Percentiles rank a stretch among this genome's conserved stretches.
phyloP scores from a whole-genome alignment of 1,284 basidiomycete genomes.

The Marasmius tenuissimus region DNA sequence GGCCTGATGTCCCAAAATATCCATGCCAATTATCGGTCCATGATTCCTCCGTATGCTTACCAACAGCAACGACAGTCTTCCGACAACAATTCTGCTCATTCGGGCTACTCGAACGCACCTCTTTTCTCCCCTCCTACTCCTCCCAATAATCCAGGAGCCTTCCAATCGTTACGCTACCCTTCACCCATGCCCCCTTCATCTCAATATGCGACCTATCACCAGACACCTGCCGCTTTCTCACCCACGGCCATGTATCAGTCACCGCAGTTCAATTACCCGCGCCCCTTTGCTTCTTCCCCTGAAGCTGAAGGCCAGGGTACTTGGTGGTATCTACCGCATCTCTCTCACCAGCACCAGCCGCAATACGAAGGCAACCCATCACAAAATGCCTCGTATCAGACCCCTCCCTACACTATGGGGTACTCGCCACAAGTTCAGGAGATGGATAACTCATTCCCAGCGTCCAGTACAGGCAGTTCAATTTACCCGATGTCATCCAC shows the following conservation, averaged over 20 bases:
- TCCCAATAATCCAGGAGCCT: constrained; percentile 33
- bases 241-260: constrained; percentile 35
- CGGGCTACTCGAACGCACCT: constrained; percentile 19
- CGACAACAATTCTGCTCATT: constrained; percentile 29
- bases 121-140: constrained; percentile 26
- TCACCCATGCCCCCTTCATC: constrained; percentile 31
- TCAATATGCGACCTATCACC: constrained; percentile 29
- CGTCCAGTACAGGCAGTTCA: constrained; percentile 28
- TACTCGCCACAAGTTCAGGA: constrained; percentile 27
- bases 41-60: constrained; percentile 33
- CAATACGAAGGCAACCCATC: constrained; percentile 21
- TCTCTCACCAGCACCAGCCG: constrained; percentile 15
- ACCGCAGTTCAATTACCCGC: constrained; percentile 36
- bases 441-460: constrained; percentile 5
- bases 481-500: constrained; percentile 53
- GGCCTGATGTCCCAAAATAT: constrained; percentile 32
- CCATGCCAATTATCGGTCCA: constrained; percentile 33
- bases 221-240: constrained; percentile 38
- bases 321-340: constrained; percentile 56
- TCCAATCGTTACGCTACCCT: constrained; percentile 42
- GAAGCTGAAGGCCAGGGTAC: constrained; percentile 41
- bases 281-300: constrained; percentile 28
- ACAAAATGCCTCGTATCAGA: constrained; percentile 40
- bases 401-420: constrained; percentile 16
- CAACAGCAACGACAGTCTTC: constrained; percentile 33